Conservation (phyloP, 768 basidiomycete genomes). For the Dentipellis fragilis region DNA sequence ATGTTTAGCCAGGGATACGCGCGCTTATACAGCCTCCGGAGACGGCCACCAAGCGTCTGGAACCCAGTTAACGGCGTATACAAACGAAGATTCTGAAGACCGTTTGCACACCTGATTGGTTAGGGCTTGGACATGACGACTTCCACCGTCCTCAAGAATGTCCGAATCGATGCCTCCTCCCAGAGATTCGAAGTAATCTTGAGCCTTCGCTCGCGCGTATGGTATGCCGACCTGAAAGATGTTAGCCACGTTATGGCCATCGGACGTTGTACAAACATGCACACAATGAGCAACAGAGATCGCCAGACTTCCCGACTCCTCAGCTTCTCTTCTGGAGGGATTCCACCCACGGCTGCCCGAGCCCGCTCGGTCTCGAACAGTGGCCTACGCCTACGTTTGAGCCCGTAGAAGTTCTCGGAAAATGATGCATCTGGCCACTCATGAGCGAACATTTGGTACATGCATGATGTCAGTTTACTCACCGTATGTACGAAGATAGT, state of each 20-base stretch:
- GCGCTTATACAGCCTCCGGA: constrained; percentile 56
- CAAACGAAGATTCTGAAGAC: constrained; percentile 3
- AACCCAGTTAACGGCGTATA: neutral
- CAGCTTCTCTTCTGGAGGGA: constrained; percentile 57
- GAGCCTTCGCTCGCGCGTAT: constrained; percentile 80
- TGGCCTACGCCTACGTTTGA: constrained; percentile 70
- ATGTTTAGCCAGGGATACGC: constrained; percentile 79
- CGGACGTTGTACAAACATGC: constrained; percentile 17
- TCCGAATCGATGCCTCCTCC: constrained; percentile 76
- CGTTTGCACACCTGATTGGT: constrained; percentile 40
- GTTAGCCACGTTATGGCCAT: neutral
- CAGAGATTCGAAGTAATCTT: constrained; percentile 83
- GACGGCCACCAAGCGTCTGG: constrained; percentile 42
- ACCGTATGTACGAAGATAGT: constrained; percentile 87
- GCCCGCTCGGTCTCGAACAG: constrained; percentile 63
- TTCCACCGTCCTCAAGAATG: constrained; percentile 39
- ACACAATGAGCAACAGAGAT: constrained; percentile 72
- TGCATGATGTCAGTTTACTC: constrained; percentile 17
- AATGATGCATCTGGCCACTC: constrained; percentile 73
- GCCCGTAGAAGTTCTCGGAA: constrained; percentile 91
- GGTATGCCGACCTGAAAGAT: constrained; percentile 68
- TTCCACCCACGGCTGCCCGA: constrained; percentile 53
- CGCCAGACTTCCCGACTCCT: constrained; percentile 58
- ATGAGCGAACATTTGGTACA: neutral
- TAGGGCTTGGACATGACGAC: constrained; percentile 33